These are phyloP conservation scores for Exophiala bonariae DNA, from an alignment of 2,329 filamentous ascomycete species.

Conservation along the genomic window DNA sequence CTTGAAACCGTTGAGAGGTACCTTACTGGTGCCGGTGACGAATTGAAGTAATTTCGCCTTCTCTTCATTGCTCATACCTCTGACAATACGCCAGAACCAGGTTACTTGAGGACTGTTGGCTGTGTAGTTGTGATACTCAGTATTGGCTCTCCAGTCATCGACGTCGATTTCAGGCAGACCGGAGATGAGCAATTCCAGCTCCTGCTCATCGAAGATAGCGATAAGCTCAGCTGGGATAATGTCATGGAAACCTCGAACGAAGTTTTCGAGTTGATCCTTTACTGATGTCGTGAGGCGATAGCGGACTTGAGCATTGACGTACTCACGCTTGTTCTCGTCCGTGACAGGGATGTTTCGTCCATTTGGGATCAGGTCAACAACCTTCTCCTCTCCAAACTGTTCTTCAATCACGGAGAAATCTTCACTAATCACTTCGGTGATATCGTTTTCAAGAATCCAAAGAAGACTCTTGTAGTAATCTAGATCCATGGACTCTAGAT, in stretches of 20 bases:
- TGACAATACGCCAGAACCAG: conserved; percentile 98
- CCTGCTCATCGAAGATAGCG: conserved; percentile 97
- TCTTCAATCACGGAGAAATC: conserved; percentile 94
- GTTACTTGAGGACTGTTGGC: conserved; percentile 94
- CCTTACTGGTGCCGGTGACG: conserved; percentile 96
- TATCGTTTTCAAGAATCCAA: conserved; percentile 99
- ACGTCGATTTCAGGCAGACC: conserved; percentile 96
- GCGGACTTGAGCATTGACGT: conserved; percentile 90
- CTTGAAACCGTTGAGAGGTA: conserved; percentile 97
- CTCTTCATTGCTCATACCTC: conserved; percentile 98
- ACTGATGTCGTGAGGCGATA: conserved; percentile 90
- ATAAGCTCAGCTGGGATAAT: conserved; percentile 94
- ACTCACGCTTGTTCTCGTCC: conserved; percentile 98
- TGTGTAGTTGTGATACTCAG: conserved; percentile 97
- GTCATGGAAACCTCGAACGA: conserved; percentile 94
- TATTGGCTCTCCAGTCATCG: conserved; percentile 99
- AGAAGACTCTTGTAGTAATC: conserved; percentile 98
- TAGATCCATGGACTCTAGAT: conserved; percentile 97
- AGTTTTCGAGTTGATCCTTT: conserved; percentile 89
- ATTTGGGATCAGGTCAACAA: conserved; percentile 81
- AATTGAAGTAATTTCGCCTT: conserved; percentile 96
- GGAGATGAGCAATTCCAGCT: conserved; percentile 93
- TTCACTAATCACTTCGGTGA: conserved; percentile 95
- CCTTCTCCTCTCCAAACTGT: conserved; percentile 84
- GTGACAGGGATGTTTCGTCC: conserved; percentile 92